Base-by-base conservation (phyloP, 768 basidiomycete species). In the Phallus indusiatus region DNA sequence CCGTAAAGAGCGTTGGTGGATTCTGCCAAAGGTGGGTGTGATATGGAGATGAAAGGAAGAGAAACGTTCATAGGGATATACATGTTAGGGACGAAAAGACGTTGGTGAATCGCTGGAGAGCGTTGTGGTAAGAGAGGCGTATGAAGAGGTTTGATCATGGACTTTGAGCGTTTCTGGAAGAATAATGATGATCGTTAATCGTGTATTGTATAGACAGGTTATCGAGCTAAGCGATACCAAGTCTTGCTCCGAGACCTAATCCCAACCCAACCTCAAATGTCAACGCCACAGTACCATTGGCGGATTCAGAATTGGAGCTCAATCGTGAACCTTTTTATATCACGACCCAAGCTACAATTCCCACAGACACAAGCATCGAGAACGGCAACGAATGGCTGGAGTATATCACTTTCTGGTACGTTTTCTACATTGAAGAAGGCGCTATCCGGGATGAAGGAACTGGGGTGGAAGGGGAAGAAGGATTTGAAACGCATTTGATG, bases 51-150 rank as follows among this genome's bases (percentile, higher is more conserved):
- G 4, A 7, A n/a, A 2, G 28, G 28, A 28, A 28, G 28, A 28
- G 28, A 28, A 28, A 7, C 28, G 28, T 28, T 28, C 28, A 3
- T 42, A 42, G 12, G 42, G 2, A 10, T 42, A 42, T 10, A 11
- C 7, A 7, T 28, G 28, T 28, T 42, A 76, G 54, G 85, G 85
- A 6, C 69, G 85, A 51, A 88, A 86, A 67, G 85, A 88, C 66
- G 63, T 80, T 0, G 83, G 83, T 6, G 85, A 88, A 71, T 77
- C 76, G 2, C 66, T 85, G 20, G 84, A 85, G 65, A 67, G 76
- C 48, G 67, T 84, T 0, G 84, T 81, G 0, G 67, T 86, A 47
- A 71, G 85, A 49, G 85, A 86, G 70, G 84, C 81, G 3, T 80
- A 83, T 65, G 84, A 86, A 66, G 84, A 86, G 78, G 84, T 83